A percentile compares a stretch with the other conserved stretches of the same genome.
phyloP scores from a whole-genome alignment of 169 alveolate species.

The Plasmodium reichenowi region DNA sequence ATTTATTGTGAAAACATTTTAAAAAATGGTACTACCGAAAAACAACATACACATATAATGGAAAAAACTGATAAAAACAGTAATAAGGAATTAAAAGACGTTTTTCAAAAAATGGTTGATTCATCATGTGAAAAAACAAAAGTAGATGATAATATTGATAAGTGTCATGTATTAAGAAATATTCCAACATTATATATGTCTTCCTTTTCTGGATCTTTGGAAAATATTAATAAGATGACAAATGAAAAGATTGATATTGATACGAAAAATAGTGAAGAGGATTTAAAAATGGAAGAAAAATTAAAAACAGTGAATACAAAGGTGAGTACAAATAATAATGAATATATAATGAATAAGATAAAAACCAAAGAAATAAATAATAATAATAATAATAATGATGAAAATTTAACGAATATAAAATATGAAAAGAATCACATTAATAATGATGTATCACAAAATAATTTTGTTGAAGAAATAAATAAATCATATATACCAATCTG shows the following conservation, averaged over 20 bases:
- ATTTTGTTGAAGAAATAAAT: constrained; percentile 1
- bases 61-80: not conserved
- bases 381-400: not conserved
- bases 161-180: not conserved
- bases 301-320: too few relatives aligned
- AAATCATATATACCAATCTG: constrained; percentile 48
- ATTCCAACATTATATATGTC: not conserved
- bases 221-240: not conserved
- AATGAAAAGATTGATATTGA: not conserved
- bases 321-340: not conserved
- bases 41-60: not conserved
- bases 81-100: not conserved
- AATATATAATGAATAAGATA: not conserved
- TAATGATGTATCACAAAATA: not conserved
- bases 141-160: not conserved
- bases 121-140: not conserved
- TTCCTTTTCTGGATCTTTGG: not conserved
- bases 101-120: constrained; percentile 11
- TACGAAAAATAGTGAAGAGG: not conserved
- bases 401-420: not conserved
- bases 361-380: not conserved
- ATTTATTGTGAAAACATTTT: not conserved
- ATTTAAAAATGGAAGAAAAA: not conserved
- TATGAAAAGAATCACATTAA: not conserved
- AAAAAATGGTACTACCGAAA: not conserved